Evolutionary conservation across 352 stramenopile species (phyloP).

Genomic region (Pythium brachiatum): DNA sequence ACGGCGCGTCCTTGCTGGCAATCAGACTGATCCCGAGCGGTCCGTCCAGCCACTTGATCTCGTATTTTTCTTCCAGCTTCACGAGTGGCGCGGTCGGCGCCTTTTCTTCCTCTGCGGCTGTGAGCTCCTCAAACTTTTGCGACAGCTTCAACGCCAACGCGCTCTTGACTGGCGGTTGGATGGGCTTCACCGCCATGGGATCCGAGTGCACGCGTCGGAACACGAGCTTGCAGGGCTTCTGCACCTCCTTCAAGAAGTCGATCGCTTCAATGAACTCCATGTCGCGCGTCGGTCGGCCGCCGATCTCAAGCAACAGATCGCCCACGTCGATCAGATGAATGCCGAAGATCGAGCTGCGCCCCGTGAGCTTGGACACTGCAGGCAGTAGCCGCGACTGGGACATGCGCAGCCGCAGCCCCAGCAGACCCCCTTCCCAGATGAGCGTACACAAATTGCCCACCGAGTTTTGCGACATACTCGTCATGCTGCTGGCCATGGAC

Average conservation of each 20-base stretch:
- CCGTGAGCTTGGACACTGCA: slow-evolving; percentile 82
- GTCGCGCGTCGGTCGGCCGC: slow-evolving; percentile 57
- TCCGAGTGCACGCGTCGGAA: slow-evolving; percentile 69
- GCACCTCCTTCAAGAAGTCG: slow-evolving; percentile 74
- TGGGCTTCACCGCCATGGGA: slow-evolving; percentile 73
- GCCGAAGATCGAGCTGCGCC: slow-evolving; percentile 80
- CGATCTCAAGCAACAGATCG: slow-evolving; percentile 77
- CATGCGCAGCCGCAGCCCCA: slow-evolving; percentile 74
- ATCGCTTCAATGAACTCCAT: slow-evolving; percentile 87
- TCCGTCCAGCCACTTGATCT: slow-evolving; percentile 86
- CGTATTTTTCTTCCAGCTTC: slow-evolving; percentile 81
- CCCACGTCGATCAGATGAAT: slow-evolving; percentile 85
- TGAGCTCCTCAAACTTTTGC: slow-evolving; percentile 77
- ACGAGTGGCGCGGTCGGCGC: slow-evolving; percentile 58
- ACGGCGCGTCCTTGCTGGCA: slow-evolving; percentile 84
- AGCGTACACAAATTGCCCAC: slow-evolving; percentile 76
- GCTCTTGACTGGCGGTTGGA: slow-evolving; percentile 72
- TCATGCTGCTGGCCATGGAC: slow-evolving; percentile 62
- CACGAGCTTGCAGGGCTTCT: slow-evolving; percentile 74
- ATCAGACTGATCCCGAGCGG: slow-evolving; percentile 86
- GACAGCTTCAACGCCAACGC: slow-evolving; percentile 67
- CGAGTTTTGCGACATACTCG: slow-evolving; percentile 50
- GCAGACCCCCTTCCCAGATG: slow-evolving; percentile 78
- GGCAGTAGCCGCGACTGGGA: slow-evolving; percentile 80
- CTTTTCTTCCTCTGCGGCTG: slow-evolving; percentile 66